A percentile compares a stretch with the other conserved stretches of the same genome.
Conservation (phyloP, 192 early-diverging fungal genomes). For the Paraglomus occultum region DNA sequence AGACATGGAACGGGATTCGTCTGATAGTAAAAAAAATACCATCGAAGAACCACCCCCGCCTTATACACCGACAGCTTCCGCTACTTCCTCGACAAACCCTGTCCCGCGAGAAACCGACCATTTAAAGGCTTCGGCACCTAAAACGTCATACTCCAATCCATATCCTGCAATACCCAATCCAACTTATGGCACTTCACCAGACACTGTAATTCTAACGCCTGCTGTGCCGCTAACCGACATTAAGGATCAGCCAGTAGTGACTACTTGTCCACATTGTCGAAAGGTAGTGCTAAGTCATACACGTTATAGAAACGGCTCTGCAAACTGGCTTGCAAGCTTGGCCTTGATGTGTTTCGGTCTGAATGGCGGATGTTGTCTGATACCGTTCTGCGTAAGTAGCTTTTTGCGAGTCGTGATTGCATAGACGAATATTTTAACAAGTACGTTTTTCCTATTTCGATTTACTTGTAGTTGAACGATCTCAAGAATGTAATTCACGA, state of each 20-base stretch:
- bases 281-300: neutral
- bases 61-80: too few relatives aligned
- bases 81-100: too few relatives aligned
- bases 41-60: too few relatives aligned
- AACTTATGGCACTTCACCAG: neutral
- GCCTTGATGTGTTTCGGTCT: neutral
- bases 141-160: neutral
- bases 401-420: neutral
- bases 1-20: too few relatives aligned
- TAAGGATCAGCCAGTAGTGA: neutral
- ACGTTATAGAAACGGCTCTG: neutral
- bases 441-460: neutral
- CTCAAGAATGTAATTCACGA: constrained; percentile 17
- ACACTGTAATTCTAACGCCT: constrained; percentile 2
- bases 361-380: constrained; percentile 19
- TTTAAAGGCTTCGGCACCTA: too few relatives aligned
- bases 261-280: constrained; percentile 13
- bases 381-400: constrained; percentile 27
- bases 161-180: neutral
- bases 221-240: neutral
- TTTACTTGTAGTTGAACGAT: neutral
- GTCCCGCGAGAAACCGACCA: too few relatives aligned
- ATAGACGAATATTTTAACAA: neutral
- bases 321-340: constrained; percentile 2
- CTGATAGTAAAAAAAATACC: too few relatives aligned